Evolutionary conservation across 192 early-diverging fungal species (phyloP).

Genomic region (Neocallimastix lanati): DNA sequence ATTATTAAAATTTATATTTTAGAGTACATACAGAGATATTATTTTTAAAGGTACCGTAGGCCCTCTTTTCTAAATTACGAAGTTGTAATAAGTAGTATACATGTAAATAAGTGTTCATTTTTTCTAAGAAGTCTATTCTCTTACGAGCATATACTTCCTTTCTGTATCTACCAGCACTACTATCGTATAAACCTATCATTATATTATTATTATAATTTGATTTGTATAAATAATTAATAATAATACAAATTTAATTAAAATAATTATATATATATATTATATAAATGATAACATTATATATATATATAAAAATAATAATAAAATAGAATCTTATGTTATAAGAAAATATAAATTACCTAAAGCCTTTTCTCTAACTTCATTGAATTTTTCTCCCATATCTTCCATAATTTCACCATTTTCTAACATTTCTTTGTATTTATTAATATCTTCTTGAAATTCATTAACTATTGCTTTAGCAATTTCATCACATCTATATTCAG

Average conservation of each 20-base stretch:
- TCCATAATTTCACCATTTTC: slow-evolving; percentile 62
- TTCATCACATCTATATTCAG: slow-evolving; percentile 97
- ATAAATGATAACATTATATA: neutral
- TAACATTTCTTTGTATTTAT: slow-evolving; percentile 42
- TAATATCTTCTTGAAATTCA: slow-evolving; percentile 44
- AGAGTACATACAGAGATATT: slow-evolving; percentile 18
- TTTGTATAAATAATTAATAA: too few species aligned
- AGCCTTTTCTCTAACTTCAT: slow-evolving; percentile 29
- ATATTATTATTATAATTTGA: too few species aligned
- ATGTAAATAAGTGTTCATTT: slow-evolving; percentile 56
- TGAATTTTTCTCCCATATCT: slow-evolving; percentile 48
- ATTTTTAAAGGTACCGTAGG: slow-evolving; percentile 44
- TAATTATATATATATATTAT: too few species aligned
- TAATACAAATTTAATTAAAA: too few species aligned
- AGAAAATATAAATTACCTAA: slow-evolving; percentile 3
- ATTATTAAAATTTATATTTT: too few species aligned
- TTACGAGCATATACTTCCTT: slow-evolving; percentile 72
- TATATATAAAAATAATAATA: neutral
- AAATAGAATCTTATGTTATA: too few species aligned
- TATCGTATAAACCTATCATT: slow-evolving; percentile 51
- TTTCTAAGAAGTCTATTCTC: slow-evolving; percentile 57
- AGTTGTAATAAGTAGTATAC: slow-evolving; percentile 71
- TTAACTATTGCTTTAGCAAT: slow-evolving; percentile 61
- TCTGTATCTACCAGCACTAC: slow-evolving; percentile 78
- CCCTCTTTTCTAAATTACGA: slow-evolving; percentile 52